Base-by-base conservation (phyloP, 495 filamentous ascomycete genomes). In the Podospora comata region DNA sequence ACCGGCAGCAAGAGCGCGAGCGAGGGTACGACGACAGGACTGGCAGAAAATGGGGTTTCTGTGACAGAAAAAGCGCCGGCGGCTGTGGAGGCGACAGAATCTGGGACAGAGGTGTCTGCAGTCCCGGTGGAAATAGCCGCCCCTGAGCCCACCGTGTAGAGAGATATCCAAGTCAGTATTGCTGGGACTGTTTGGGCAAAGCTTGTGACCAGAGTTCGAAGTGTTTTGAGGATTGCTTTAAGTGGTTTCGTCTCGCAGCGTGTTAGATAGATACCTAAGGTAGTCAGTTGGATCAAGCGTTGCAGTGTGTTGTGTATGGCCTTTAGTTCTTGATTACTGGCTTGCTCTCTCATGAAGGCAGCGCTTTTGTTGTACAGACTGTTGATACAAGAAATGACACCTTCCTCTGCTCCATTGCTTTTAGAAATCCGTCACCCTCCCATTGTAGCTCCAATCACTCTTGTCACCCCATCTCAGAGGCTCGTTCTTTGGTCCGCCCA, bases 401-500 rank as follows among this genome's bases (percentile, higher is more conserved):
- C 18, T 20, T 18, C 56, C 2, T 59, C 26, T 20, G 6, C 16
- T 18, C 20, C 16, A 3, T 59, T 20, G 1, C 56, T 13, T 34
- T 65, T 76, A 99, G 76, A 99, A 99, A 81, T 98, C 95, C 20
- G 95, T 98, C 27, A 95, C 94, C 65, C 95, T 82, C 53, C 95
- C 95, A 80, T 97, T 97, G 79, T 90, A 99, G 73, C 92, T 97
- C 89, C 93, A 99, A 80, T 99, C 95, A 1, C 92, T 91, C 3
- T 72, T 77, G 28, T 81, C 76, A 0, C 93, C 93, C 94, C 94
- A 97, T 65, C 94, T 84, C 72, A 98, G 71, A 57, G 95, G 95
- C 80, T 99, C 95, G 78, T 97, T 99, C 87, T 98, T 99, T 19
- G 95, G 95, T 16, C 95, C 95, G 5, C 94, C 95, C 57, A 96